Base-by-base conservation (phyloP, 2,329 filamentous ascomycete species). In the Stachybotrys chartarum region DNA sequence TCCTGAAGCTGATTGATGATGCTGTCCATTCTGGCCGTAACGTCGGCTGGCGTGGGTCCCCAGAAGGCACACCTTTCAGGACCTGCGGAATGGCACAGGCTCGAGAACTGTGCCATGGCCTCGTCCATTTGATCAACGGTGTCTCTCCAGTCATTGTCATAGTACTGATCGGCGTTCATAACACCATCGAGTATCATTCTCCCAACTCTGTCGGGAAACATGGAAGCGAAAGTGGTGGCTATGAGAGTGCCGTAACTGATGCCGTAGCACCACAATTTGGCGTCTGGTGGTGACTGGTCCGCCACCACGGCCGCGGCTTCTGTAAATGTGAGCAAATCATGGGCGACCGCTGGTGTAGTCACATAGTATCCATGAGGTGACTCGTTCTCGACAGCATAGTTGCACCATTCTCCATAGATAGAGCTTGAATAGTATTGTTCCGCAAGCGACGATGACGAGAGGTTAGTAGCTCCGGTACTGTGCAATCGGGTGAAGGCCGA, bases 121-220 rank as follows among this genome's bases (percentile, higher is more conserved):
- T 58, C 56, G 52, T 67, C 64, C 54, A 59, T 59, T n/a, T 65
- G 57, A 30, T 58, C 59, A 10, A 65, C 44, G 39, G 57, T 63
- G 18, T 57, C 57, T 46, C 55, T 57, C 60, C 60, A 63, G 58
- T 60, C 53, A 30, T 64, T 65, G n/a, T 57, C 46, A 31, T 62
- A 63, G 39, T 66, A 66, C 14, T 63, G 52, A 11, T 64, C 61
- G 17, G 61, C 59, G 47, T 66, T 57, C 35, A 64, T 5, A 46
- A 65, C 51, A 31, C 65, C 63, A 57, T 73, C 71, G 17, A 73
- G 61, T 10, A 74, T 46, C 58, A 74, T 65, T 54, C 67, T 65
- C 16, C 65, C 71, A n/a, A 73, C 62, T 8, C 68, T 63, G n/a
- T 70, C 69, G 1, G 71, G 71, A 60, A 72, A 74, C 66, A 74